phyloP scores from a whole-genome alignment of 2,329 filamentous ascomycete species.

The Neurospora crassa region DNA sequence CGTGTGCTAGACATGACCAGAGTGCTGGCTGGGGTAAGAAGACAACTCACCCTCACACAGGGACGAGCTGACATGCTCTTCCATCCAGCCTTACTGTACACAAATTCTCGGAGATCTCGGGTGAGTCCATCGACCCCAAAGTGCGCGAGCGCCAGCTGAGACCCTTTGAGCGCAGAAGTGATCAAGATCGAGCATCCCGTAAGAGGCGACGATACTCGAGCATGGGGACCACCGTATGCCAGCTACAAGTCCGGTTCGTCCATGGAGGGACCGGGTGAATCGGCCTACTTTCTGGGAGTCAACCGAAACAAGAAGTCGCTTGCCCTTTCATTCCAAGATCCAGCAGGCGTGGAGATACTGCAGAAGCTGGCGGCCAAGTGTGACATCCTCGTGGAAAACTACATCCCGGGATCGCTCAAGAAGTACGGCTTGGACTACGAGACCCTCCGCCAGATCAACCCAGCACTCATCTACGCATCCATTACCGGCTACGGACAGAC shows the following conservation, averaged over 20 bases:
- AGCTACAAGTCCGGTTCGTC: constrained; percentile 54
- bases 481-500: constrained; percentile 97
- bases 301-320: constrained; percentile 97
- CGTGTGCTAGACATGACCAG: constrained; percentile 93
- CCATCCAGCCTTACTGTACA: constrained; percentile 77
- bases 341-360: constrained; percentile 73
- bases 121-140: constrained; percentile 41
- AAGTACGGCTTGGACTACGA: constrained; percentile 90
- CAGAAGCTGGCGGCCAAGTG: constrained; percentile 76
- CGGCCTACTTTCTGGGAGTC: constrained; percentile 85
- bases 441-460: constrained; percentile 72
- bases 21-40: constrained; percentile 80
- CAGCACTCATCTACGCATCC: constrained; percentile 81
- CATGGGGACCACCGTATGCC: constrained; percentile 94
- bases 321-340: constrained; percentile 81
- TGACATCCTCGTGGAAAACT: constrained; percentile 94
- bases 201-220: constrained; percentile 84
- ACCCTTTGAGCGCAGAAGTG: constrained; percentile 65
- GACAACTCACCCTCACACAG: constrained; percentile 1
- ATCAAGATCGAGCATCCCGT: constrained; percentile 96
- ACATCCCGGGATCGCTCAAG: constrained; percentile 77
- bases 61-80: background rate
- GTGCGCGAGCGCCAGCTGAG: constrained; percentile 18
- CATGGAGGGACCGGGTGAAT: constrained; percentile 69
- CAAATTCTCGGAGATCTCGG: constrained; percentile 94